A percentile compares a stretch with the other conserved stretches of the same genome.
Conservation (phyloP, 2,329 filamentous ascomycete genomes). For the Cladophialophora immunda region DNA sequence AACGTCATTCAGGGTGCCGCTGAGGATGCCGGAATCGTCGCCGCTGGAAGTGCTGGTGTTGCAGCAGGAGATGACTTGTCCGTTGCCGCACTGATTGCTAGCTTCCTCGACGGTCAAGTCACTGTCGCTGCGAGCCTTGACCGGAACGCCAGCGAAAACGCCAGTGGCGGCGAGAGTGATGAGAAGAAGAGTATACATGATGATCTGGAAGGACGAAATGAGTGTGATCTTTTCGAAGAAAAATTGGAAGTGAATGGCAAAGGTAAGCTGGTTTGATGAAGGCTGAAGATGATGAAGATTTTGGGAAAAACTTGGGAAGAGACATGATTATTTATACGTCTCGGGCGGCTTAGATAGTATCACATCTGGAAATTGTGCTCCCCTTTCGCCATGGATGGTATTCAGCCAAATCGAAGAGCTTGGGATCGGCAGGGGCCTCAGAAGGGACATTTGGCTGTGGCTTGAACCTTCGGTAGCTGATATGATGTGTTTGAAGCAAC, state of each 20-base stretch:
- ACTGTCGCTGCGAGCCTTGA: background rate
- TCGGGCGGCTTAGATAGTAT: background rate
- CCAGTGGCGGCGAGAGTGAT: constrained; percentile 1
- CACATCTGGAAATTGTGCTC: no score
- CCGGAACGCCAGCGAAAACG: background rate
- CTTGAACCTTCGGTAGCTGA: background rate
- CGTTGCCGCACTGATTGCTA: constrained; percentile 9
- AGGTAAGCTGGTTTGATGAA: background rate
- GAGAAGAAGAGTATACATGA: background rate
- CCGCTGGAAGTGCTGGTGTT: constrained; percentile 3
- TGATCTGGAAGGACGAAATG: background rate
- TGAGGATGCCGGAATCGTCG: background rate
- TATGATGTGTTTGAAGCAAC: background rate
- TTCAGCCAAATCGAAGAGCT: no score
- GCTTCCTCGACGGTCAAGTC: background rate
- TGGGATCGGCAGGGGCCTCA: no score
- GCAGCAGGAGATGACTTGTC: constrained; percentile 15
- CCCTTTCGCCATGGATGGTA: no score
- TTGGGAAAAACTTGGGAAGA: background rate
- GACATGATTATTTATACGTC: background rate
- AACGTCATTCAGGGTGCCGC: background rate
- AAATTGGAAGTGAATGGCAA: background rate
- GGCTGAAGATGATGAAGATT: background rate
- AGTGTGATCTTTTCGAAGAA: background rate
- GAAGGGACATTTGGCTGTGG: background rate